Base-by-base conservation (phyloP, 352 stramenopile genomes). In the Pythium periplocum region DNA sequence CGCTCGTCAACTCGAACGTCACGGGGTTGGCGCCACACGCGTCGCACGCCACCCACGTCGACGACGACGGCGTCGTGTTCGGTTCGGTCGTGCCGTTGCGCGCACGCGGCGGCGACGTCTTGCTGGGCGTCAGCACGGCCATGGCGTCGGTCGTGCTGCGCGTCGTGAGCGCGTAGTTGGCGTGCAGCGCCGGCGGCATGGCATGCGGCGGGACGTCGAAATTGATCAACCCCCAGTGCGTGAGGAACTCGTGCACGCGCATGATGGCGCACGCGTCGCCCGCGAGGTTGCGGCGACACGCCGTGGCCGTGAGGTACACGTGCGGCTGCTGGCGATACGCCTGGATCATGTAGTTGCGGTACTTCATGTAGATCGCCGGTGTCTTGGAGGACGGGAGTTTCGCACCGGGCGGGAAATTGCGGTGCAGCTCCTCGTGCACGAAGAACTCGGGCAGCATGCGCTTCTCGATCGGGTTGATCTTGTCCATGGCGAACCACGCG, bases 361-460 rank as follows among this genome's bases (percentile, higher is more conserved):
- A 93, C 62, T 87, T 89, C 50, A 91, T 70, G 65, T 93, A 93
- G 10, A 90, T 56, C 59, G 83, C 60, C 36, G 69, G 63, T 31
- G 66, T 78, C 57, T 83, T 82, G 56, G 68, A 78, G 9, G 72
- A 73, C 33, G 63, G 55, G 4, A 60, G 46, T 34, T 54, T 59
- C 5, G 52, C 61, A 4, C 46, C 53, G 2, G 52, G 64, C 30
- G 61, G 55, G 46, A 62, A 64, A 12, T 66, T 52, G 12, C 41
- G 55, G 62, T 54, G 55, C 30, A 33, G 55, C 45, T 42, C 50
- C 9, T 65, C 62, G 34, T 69, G 42, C 41, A 66, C 54, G 53
- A 91, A 93, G 61, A 93, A 93, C 64, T 93, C 83, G 52, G 83
- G 83, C 48, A 93, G 55, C 75, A 93, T 86, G 48, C 83, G 80